A percentile compares a stretch with the other conserved stretches of the same genome.
phyloP scores from a whole-genome alignment of 352 stramenopile genomes.

The Phytophthora pseudosyringae region DNA sequence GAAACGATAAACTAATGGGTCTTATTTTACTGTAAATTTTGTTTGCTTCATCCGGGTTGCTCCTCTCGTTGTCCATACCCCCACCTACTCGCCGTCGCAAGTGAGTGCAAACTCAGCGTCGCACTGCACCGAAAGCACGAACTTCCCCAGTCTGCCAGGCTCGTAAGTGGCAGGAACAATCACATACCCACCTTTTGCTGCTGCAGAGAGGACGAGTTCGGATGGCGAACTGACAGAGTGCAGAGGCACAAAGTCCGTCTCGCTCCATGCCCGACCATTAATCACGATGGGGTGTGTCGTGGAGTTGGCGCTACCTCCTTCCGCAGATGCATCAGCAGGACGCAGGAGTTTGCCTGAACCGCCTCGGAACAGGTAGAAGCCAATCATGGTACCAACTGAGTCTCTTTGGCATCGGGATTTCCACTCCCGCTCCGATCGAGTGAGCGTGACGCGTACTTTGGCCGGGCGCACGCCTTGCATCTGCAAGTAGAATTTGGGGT shows the following conservation, averaged over 20 bases:
- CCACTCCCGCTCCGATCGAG: conserved; percentile 86
- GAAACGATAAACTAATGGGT: conserved; percentile 14
- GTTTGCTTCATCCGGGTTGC: not conserved
- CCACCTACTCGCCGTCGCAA: conserved; percentile 39
- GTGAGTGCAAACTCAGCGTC: conserved; percentile 84
- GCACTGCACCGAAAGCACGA: conserved; percentile 86
- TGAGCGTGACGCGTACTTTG: conserved; percentile 83
- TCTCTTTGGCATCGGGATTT: conserved; percentile 82
- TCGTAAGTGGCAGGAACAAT: conserved; percentile 93
- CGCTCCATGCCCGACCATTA: conserved; percentile 75
- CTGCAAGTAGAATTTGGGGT: conserved; percentile 84
- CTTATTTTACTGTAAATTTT: conserved; percentile 17
- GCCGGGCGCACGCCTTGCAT: conserved; percentile 73
- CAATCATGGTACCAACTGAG: conserved; percentile 89
- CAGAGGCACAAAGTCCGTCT: conserved; percentile 87
- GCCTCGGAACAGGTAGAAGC: conserved; percentile 87
- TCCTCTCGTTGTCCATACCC: not conserved
- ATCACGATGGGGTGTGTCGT: conserved; percentile 54
- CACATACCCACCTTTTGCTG: conserved; percentile 83
- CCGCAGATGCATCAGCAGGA: conserved; percentile 23
- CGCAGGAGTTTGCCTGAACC: conserved; percentile 46
- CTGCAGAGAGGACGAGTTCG: conserved; percentile 65
- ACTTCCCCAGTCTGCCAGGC: conserved; percentile 73
- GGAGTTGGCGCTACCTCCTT: conserved; percentile 16
- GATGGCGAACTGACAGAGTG: conserved; percentile 73